phyloP scores from a whole-genome alignment of 257 asterid species.

The Misopates orontium region DNA sequence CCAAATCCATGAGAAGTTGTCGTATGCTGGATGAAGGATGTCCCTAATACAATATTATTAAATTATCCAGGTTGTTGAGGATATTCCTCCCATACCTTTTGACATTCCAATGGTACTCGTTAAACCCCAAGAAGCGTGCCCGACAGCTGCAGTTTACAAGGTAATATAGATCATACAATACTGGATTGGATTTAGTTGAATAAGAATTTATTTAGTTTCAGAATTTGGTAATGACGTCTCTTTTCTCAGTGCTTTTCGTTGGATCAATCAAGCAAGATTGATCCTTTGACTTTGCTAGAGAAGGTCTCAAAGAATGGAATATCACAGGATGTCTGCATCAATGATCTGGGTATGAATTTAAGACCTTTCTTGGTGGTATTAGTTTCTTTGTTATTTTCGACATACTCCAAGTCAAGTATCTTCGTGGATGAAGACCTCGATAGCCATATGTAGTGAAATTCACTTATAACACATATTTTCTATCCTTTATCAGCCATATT shows the following conservation, averaged over 20 bases:
- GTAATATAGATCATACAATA: conserved; percentile 33
- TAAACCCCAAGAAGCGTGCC: conserved; percentile 89
- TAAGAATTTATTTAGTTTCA: not conserved
- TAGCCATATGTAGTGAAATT: not conserved
- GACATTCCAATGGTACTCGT: conserved; percentile 89
- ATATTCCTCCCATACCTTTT: conserved; percentile 60
- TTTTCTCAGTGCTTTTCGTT: conserved; percentile 60
- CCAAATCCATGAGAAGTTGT: not conserved
- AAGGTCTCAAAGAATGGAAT: conserved; percentile 69
- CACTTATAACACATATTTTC: not conserved
- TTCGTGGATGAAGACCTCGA: not conserved
- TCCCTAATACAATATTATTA: not conserved
- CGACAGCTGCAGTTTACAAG: conserved; percentile 99
- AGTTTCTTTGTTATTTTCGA: not conserved
- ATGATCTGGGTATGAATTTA: conserved; percentile 70
- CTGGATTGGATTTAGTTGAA: conserved; percentile 5
- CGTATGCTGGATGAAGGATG: not conserved
- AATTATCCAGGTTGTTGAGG: conserved; percentile 66
- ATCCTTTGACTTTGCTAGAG: conserved; percentile 79
- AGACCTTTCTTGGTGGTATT: not conserved
- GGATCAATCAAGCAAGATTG: conserved; percentile 67
- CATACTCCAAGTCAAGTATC: not conserved
- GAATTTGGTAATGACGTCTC: conserved; percentile 18
- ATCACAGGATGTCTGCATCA: conserved; percentile 84
- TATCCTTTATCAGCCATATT: not conserved